A percentile compares a stretch with the other conserved stretches of the same genome.
phyloP scores from a whole-genome alignment of 2,329 filamentous ascomycete genomes.

The Cryoendolithus antarcticus region DNA sequence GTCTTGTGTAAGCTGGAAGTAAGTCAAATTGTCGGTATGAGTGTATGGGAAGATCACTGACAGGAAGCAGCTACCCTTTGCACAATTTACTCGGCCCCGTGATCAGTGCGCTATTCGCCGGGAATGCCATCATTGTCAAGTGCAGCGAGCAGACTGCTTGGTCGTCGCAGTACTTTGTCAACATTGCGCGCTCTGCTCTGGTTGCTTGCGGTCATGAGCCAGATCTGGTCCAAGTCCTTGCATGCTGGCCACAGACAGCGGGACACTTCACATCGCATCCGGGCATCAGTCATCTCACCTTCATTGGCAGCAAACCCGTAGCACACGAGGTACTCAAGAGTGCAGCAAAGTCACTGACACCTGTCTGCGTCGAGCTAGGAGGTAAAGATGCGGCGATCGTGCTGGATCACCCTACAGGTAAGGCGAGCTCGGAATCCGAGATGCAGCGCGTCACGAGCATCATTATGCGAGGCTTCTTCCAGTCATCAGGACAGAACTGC shows the following conservation, averaged over 20 bases:
- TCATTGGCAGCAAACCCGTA: slow-evolving; percentile 80
- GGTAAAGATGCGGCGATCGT: slow-evolving; percentile 90
- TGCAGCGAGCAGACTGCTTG: slow-evolving; percentile 92
- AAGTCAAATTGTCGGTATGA: slow-evolving; percentile 21
- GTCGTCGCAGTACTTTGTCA: slow-evolving; percentile 72
- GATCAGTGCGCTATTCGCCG: slow-evolving; percentile 80
- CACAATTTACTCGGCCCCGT: slow-evolving; percentile 89
- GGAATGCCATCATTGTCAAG: slow-evolving; percentile 87
- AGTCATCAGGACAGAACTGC: slow-evolving; percentile 93
- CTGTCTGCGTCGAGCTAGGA: slow-evolving; percentile 80
- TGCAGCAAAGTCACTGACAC: slow-evolving; percentile 74
- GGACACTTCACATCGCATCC: slow-evolving; percentile 74
- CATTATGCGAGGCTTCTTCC: slow-evolving; percentile 84
- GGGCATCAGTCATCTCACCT: slow-evolving; percentile 77
- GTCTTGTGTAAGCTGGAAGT: slow-evolving; percentile 95
- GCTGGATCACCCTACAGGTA: slow-evolving; percentile 57
- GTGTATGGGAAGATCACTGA: background rate
- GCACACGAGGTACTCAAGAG: slow-evolving; percentile 80
- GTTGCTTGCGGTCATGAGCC: slow-evolving; percentile 70
- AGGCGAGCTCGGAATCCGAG: slow-evolving; percentile 35
- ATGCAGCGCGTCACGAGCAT: slow-evolving; percentile 66
- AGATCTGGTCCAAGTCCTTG: slow-evolving; percentile 68
- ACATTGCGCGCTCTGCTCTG: slow-evolving; percentile 67
- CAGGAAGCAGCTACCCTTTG: slow-evolving; percentile 38
- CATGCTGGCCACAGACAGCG: slow-evolving; percentile 79